A percentile compares a stretch with the other conserved stretches of the same genome.
Evolutionary conservation across 2,329 filamentous ascomycete genomes (phyloP).

Genomic region (Talaromyces sp.): DNA sequence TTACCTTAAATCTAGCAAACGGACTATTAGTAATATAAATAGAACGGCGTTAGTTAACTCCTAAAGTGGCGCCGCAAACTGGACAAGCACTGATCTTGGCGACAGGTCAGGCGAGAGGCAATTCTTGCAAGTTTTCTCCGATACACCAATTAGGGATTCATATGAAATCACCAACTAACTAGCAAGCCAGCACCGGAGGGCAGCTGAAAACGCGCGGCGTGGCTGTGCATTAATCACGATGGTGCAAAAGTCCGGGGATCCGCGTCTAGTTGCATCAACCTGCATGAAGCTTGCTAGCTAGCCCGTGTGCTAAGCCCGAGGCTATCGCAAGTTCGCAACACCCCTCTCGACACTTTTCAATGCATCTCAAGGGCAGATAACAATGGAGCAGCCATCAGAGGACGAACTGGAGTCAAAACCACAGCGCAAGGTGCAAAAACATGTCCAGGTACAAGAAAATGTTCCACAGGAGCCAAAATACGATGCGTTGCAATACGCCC

Average conservation of each 20-base stretch:
- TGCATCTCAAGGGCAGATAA: neutral
- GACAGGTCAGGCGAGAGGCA: neutral
- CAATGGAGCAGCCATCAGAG: neutral
- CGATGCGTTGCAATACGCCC: constrained; percentile 11
- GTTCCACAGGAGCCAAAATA: neutral
- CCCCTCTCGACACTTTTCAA: neutral
- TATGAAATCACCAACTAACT: neutral
- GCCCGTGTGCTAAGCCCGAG: neutral
- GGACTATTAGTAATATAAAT: neutral
- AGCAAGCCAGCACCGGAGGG: neutral
- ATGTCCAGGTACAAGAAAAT: neutral
- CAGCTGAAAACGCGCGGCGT: neutral
- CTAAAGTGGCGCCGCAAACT: neutral
- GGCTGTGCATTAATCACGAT: neutral
- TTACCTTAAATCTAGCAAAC: no score
- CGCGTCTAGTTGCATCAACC: neutral
- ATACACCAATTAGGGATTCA: neutral
- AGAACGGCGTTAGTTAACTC: neutral
- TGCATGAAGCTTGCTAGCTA: no score
- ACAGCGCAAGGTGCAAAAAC: neutral
- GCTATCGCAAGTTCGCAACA: neutral
- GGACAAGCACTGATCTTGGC: neutral
- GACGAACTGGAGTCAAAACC: neutral
- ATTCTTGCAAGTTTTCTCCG: neutral
- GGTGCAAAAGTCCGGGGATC: neutral